A percentile compares a stretch with the other conserved stretches of the same genome.
Conservation (phyloP, 108 stramenopile genomes). For the Cyclotella sp. region DNA sequence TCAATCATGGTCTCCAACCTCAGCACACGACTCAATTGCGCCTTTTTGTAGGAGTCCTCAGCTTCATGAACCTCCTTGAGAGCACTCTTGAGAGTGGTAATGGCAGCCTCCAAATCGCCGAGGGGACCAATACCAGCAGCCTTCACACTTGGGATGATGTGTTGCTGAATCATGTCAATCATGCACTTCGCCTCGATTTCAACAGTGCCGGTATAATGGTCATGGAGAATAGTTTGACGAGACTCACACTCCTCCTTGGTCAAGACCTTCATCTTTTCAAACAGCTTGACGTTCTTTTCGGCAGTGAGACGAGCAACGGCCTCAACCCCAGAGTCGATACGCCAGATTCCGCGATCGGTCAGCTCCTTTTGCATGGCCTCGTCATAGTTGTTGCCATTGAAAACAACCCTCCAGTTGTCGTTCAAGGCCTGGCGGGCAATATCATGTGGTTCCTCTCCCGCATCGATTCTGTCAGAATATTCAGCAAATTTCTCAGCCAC, state of each 20-base stretch:
- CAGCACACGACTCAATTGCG: constrained; percentile 79
- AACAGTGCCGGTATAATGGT: constrained; percentile 94
- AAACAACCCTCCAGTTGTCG: constrained; percentile 91
- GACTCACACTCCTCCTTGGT: constrained; percentile 82
- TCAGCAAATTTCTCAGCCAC: constrained; percentile 91
- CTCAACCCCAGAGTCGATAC: constrained; percentile 94
- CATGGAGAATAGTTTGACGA: constrained; percentile 89
- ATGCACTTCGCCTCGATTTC: constrained; percentile 92
- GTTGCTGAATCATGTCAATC: constrained; percentile 95
- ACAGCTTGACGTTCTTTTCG: constrained; percentile 91
- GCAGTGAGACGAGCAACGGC: constrained; percentile 80
- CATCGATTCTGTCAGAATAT: constrained; percentile 90
- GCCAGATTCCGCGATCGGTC: constrained; percentile 90
- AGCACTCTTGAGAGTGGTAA: constrained; percentile 70
- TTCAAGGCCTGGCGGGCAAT: constrained; percentile 84
- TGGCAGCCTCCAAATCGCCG: constrained; percentile 71
- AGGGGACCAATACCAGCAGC: constrained; percentile 73
- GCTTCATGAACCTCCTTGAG: constrained; percentile 73
- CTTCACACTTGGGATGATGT: constrained; percentile 91
- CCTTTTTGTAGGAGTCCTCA: constrained; percentile 71
- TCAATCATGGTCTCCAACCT: constrained; percentile 95
- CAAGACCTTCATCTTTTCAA: constrained; percentile 92
- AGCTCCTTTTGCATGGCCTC: constrained; percentile 79
- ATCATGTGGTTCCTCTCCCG: constrained; percentile 68
- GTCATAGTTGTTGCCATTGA: constrained; percentile 97